Evolutionary conservation across 2,329 filamentous ascomycete species (phyloP).

Genomic region (Alternaria metachromatica): DNA sequence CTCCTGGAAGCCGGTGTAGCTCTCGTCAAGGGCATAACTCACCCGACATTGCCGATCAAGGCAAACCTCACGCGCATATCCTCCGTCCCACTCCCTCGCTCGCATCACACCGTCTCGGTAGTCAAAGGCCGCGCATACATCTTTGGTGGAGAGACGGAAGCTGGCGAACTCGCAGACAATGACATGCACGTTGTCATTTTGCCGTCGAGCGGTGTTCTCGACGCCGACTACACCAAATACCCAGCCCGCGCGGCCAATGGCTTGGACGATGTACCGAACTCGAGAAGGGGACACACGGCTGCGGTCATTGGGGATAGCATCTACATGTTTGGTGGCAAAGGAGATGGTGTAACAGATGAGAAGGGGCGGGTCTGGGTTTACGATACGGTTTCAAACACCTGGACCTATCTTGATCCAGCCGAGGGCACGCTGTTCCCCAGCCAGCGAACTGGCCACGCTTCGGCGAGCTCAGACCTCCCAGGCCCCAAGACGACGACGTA

Average conservation of each 20-base stretch:
- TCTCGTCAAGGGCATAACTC: constrained; percentile 55
- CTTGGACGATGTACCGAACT: constrained; percentile 45
- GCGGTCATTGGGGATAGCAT: constrained; percentile 53
- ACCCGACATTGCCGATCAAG: constrained; percentile 60
- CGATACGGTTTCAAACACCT: constrained; percentile 49
- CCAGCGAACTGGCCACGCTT: constrained; percentile 46
- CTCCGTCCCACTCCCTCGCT: constrained; percentile 54
- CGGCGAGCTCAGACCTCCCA: constrained; percentile 50
- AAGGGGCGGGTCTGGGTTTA: constrained; percentile 56
- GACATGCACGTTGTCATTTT: constrained; percentile 61
- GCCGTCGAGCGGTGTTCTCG: constrained; percentile 53
- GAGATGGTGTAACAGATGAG: constrained; percentile 34
- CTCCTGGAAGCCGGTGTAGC: constrained; percentile 51
- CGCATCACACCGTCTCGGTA: constrained; percentile 60
- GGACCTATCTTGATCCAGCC: constrained; percentile 50
- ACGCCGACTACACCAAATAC: constrained; percentile 51
- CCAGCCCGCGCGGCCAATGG: constrained; percentile 37
- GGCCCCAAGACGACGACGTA: constrained; percentile 41
- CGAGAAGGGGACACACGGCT: constrained; percentile 52
- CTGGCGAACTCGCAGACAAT: constrained; percentile 55
- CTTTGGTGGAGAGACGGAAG: constrained; percentile 58
- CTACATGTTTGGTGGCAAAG: constrained; percentile 54
- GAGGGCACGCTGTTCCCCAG: constrained; percentile 31
- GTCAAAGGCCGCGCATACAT: constrained; percentile 63
- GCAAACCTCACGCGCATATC: constrained; percentile 58